Base-by-base conservation (phyloP, 2,329 filamentous ascomycete species). In the Colletotrichum sp. region DNA sequence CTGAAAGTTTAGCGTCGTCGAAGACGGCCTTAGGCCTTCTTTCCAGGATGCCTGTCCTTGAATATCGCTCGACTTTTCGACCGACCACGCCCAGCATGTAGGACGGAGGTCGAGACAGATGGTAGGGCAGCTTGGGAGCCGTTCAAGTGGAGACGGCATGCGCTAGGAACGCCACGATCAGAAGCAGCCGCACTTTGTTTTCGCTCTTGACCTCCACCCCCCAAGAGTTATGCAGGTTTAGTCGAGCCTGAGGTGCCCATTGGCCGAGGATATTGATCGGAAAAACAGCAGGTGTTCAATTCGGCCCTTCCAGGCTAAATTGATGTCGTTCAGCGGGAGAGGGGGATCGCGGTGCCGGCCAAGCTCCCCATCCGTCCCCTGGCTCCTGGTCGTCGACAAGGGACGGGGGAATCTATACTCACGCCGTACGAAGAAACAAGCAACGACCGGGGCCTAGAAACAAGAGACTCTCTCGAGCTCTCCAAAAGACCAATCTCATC, bases 281-380 rank as follows among this genome's bases (percentile, higher is more conserved):
- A 80, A 83, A 82, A 86, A 84, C 82, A 78, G 79, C 81, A 80
- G 79, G 76, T 78, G 80, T 79, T 64, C 79, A 78, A 84, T 81
- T 84, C 83, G 83, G 83, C 82, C 84, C 83, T 84, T 86, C 84
- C 82, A 86, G 85, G 85, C 85, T 87, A 86, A 86, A 86, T 79
- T 82, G 81, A 78, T 77, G 75, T 76, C 62, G 78, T 78, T 79
- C 78, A 81, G 79, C 82, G 79, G 79, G 77, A 74, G 49, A 64
- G 25, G 75, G 44, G 71, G 75, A 67, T 74, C 61, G 30, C 65
- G 71, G 39, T 70, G 69, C 72, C 73, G 73, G 69, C 27, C 29
- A 63, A 67, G 55, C 39, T 55, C 70, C 72, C 77, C 61, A 27
- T 69, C 34, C 49, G 57, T 72, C 30, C 59, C 64, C 71, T 64